phyloP scores from a whole-genome alignment of 164 flowering plant species.

The Nymphaea thermarum region DNA sequence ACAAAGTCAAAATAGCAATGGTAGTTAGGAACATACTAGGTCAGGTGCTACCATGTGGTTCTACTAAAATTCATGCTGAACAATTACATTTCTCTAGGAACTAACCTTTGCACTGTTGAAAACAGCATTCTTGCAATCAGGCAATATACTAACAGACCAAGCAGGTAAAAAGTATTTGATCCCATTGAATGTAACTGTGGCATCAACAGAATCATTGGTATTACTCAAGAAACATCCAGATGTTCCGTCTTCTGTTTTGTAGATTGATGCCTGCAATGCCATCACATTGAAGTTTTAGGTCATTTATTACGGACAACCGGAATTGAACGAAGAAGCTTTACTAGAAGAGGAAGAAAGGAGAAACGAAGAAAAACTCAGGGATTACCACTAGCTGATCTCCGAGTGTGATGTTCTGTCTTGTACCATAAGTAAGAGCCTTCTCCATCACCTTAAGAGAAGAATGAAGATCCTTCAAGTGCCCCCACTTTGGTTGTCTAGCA shows the following conservation, averaged over 20 bases:
- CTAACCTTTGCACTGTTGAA: conserved; percentile 61
- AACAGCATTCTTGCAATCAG: conserved; percentile 34
- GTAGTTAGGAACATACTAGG: no score
- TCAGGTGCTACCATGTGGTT: no score
- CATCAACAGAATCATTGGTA: conserved; percentile 19
- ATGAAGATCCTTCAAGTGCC: conserved; percentile 9
- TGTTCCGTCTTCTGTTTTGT: conserved; percentile 4
- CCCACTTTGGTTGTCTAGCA: conserved; percentile 4
- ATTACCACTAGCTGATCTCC: neutral
- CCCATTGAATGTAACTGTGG: conserved; percentile 17
- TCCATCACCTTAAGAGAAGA: conserved; percentile 3
- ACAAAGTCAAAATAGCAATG: no score
- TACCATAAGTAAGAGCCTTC: conserved; percentile 1
- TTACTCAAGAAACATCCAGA: conserved; percentile 50
- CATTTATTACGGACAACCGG: neutral
- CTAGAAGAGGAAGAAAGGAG: neutral
- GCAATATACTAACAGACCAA: conserved; percentile 67
- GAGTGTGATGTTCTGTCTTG: neutral
- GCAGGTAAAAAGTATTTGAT: conserved; percentile 32
- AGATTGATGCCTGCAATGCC: neutral
- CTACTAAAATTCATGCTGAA: no score
- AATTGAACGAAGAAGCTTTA: neutral
- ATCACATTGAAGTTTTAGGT: neutral
- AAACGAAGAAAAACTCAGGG: neutral
- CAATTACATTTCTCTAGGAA: neutral